These are phyloP conservation scores for Aspergillus pseudoviridinutans DNA, from an alignment of 2,329 filamentous ascomycete genomes.

Conservation along the genomic window DNA sequence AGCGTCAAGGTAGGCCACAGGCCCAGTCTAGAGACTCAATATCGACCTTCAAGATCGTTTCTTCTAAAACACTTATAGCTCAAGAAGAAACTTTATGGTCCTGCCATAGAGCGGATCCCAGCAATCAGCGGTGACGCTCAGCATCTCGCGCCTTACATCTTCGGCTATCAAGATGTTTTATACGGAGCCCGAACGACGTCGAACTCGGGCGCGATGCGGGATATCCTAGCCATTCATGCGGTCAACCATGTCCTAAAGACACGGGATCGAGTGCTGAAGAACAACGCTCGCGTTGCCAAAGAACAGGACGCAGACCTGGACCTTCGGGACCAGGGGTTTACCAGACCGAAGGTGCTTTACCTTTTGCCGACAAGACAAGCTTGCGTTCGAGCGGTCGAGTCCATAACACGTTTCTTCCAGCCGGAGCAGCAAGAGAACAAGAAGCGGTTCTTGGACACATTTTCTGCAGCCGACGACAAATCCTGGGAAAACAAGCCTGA, in stretches of 20 bases:
- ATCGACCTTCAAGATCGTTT: conserved; percentile 17
- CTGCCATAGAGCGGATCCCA: conserved; percentile 51
- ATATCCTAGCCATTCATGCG: conserved; percentile 73
- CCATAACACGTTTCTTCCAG: conserved; percentile 69
- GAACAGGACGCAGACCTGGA: conserved; percentile 66
- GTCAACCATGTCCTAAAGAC: conserved; percentile 94
- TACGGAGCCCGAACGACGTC: conserved; percentile 67
- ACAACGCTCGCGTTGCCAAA: conserved; percentile 74
- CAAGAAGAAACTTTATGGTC: conserved; percentile 64
- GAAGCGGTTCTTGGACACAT: conserved; percentile 84
- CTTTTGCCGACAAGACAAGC: conserved; percentile 84
- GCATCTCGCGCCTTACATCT: conserved; percentile 66
- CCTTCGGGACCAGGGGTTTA: conserved; percentile 90
- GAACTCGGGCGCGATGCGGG: conserved; percentile 66
- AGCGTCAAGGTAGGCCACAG: conserved; percentile 34
- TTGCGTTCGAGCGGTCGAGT: conserved; percentile 72
- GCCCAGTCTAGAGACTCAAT: not conserved
- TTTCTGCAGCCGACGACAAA: conserved; percentile 63
- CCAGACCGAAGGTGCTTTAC: conserved; percentile 86
- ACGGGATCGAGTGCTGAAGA: conserved; percentile 85
- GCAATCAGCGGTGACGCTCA: conserved; percentile 61
- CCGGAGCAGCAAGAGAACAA: conserved; percentile 94
- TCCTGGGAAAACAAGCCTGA: conserved; percentile 72
- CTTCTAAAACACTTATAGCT: conserved; percentile 48
- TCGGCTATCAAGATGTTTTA: conserved; percentile 77